Evolutionary conservation across 2,329 filamentous ascomycete species (phyloP), one percentile per base, ranked within the genome.

Genomic region (Colletotrichum gloeosporioides): DNA sequence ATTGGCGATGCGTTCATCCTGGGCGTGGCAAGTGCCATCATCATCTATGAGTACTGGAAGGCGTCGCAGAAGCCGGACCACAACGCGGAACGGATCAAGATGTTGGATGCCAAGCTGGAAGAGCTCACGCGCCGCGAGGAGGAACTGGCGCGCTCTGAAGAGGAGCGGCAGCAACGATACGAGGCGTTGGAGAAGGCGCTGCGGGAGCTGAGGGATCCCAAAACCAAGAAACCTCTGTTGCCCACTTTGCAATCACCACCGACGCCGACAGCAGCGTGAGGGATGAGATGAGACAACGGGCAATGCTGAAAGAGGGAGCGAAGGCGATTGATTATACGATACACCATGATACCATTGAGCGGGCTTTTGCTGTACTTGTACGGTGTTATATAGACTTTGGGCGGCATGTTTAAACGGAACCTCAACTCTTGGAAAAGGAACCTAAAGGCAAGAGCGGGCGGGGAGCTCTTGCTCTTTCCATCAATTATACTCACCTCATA

Each of bases 1-100:
- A 85, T 92, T 66, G 92, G 92, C 55, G 92, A 93, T 78, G 85
- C 86, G 18, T 93, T 93, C 80, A 93, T 93, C 76, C 86, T 93
- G 25, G 80, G 87, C 8, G 91, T 93, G 31, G 92, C 91, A 8
- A 85, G 87, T 16, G 87, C 83, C 25, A 82, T 93, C 66, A 88
- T 93, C 72, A 83, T 93, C 44, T 93, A 91, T 82, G 92, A 93
- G 83, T 92, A 90, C 78, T 90, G 90, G 82, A 89, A 88, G 78
- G 85, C 89, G 9, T 87, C 88, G n/a, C 85, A 88, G 79, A 93
- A 93, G 82, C 91, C 92, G 10, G 92, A 93, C 79, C 78, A 85
- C 70, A 92, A 91, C 79, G 84, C 86, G 59, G 88, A 91, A 80
- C 88, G 84, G 77, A 88, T 92, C 71, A 86, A 88, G 31, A 88